Evolutionary conservation across 352 stramenopile species (phyloP).

Genomic region (Phytopythium oedochilum): DNA sequence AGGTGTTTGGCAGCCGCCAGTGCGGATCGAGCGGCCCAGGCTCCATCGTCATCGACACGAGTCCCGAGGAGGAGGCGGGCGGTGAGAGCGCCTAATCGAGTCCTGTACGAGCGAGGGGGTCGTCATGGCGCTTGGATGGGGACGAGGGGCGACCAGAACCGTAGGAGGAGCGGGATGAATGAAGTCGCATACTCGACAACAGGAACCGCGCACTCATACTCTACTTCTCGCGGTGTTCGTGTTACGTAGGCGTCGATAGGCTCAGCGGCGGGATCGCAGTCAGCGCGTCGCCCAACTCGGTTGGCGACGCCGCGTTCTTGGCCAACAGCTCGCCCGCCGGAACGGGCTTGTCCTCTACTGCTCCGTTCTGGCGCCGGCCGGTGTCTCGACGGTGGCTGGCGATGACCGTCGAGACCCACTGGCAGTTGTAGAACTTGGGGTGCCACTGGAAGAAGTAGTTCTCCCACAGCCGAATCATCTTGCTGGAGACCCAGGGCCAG

Average conservation of each 20-base stretch:
- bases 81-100: too few relatives aligned
- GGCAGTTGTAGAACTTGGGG: slow-evolving; percentile 75
- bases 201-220: background rate
- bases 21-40: slow-evolving; percentile 62
- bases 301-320: background rate
- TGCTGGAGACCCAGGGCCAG: slow-evolving; percentile 76
- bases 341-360: background rate
- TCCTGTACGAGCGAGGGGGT: too few relatives aligned
- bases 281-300: background rate
- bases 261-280: background rate
- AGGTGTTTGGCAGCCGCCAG: slow-evolving; percentile 65
- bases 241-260: background rate
- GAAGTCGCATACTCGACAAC: too few relatives aligned
- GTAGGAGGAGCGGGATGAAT: too few relatives aligned
- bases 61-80: slow-evolving; percentile 10
- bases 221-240: background rate
- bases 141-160: too few relatives aligned
- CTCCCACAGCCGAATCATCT: slow-evolving; percentile 81
- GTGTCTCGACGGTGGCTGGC: background rate
- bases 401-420: slow-evolving; percentile 38
- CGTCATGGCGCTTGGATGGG: too few relatives aligned
- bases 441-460: slow-evolving; percentile 87
- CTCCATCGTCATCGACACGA: slow-evolving; percentile 71
- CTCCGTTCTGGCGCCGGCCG: background rate
- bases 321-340: background rate